phyloP scores from a whole-genome alignment of 306 rosid genomes.

The Ceratonia siliqua region DNA sequence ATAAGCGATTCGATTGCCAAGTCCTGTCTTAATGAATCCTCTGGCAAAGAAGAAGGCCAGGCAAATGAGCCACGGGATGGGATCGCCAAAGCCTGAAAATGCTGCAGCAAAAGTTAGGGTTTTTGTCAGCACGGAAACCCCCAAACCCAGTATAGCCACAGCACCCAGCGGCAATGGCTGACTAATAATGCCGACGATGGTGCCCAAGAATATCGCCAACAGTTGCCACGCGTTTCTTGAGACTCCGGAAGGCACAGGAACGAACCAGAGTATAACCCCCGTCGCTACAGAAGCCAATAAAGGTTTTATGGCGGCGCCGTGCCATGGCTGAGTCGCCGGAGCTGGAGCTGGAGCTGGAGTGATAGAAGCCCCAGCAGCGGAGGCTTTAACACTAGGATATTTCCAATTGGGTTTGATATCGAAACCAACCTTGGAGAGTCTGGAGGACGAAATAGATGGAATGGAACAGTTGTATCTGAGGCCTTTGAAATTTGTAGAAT shows the following conservation, averaged over 20 bases:
- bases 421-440: not conserved
- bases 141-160: constrained; percentile 82
- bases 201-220: constrained; percentile 83
- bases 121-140: constrained; percentile 85
- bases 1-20: constrained; percentile 89
- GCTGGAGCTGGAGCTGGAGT: constrained; percentile 36
- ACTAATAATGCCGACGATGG: constrained; percentile 89
- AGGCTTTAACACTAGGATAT: constrained; percentile 36
- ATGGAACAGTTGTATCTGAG: not conserved
- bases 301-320: constrained; percentile 86
- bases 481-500: constrained; percentile 14
- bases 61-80: constrained; percentile 95
- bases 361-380: constrained; percentile 39
- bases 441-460: not conserved
- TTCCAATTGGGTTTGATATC: constrained; percentile 12
- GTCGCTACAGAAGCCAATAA: constrained; percentile 73
- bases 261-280: constrained; percentile 77
- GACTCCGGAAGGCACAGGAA: constrained; percentile 85
- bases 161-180: constrained; percentile 97
- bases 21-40: constrained; percentile 92
- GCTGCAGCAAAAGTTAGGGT: constrained; percentile 87
- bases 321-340: constrained; percentile 69
- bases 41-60: constrained; percentile 96
- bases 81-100: constrained; percentile 93
- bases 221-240: constrained; percentile 84